phyloP scores from a whole-genome alignment of 2,329 filamentous ascomycete genomes.

The Hypoxylon sp. region DNA sequence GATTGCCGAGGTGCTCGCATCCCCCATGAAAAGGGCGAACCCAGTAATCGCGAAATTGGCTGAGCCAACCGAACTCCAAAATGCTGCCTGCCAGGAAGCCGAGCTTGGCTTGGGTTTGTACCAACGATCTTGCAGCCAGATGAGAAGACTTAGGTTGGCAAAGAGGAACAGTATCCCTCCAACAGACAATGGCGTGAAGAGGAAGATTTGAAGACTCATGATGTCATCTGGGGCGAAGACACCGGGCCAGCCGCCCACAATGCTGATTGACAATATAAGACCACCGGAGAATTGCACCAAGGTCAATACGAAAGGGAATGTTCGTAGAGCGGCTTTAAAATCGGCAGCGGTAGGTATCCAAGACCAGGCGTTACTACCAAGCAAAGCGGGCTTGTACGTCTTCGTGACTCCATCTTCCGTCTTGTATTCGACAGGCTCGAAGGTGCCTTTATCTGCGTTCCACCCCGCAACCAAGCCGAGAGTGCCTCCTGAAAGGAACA shows the following conservation, averaged over 20 bases:
- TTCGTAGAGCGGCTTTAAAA: constrained; percentile 7
- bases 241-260: constrained; percentile 30
- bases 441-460: constrained; percentile 27
- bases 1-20: constrained; percentile 11
- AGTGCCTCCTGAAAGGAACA: constrained; percentile 6
- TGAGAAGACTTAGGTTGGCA: constrained; percentile 31
- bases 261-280: constrained; percentile 19
- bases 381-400: constrained; percentile 23
- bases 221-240: constrained; percentile 15
- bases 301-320: constrained; percentile 17
- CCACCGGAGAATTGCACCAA: constrained; percentile 22
- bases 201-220: constrained; percentile 14
- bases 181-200: constrained; percentile 31
- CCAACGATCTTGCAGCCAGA: constrained; percentile 35
- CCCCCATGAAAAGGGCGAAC: constrained; percentile 24
- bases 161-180: constrained; percentile 36
- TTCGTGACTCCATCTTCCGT: constrained; percentile 23
- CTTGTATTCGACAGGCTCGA: constrained; percentile 20
- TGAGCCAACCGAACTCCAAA: constrained; percentile 38
- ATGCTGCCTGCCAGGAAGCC: constrained; percentile 35
- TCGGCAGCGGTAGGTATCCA: constrained; percentile 18
- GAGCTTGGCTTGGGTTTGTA: constrained; percentile 35
- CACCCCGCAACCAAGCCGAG: constrained; percentile 20
- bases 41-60: constrained; percentile 37
- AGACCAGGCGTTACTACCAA: constrained; percentile 27